These are phyloP conservation scores for Xylaria sp. DNA, from an alignment of 2,329 filamentous ascomycete genomes.

Conservation along the genomic window DNA sequence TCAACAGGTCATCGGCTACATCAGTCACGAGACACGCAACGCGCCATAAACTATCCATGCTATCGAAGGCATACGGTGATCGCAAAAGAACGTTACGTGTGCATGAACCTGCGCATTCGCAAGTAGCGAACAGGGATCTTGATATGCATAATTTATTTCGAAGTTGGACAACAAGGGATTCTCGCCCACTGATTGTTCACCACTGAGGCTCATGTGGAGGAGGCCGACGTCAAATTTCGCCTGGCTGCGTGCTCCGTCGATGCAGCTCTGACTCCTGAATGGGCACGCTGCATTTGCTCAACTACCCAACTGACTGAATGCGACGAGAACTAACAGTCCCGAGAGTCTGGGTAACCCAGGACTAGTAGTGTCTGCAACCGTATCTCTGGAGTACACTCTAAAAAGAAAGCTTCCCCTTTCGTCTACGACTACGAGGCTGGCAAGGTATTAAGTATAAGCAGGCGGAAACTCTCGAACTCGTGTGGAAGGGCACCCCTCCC, in stretches of 20 bases:
- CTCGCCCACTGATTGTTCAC: conserved; percentile 11
- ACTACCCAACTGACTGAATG: background rate
- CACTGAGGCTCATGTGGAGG: conserved; percentile 20
- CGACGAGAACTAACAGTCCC: conserved; percentile 14
- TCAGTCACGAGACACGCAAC: conserved; percentile 3
- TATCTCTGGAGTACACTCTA: conserved; percentile 2
- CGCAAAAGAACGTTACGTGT: conserved; percentile 16
- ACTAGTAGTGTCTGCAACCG: conserved; percentile 11
- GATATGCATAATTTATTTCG: conserved; percentile 17
- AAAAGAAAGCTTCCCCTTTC: conserved; percentile 11
- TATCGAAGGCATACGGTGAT: conserved; percentile 16
- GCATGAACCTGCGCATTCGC: conserved; percentile 16
- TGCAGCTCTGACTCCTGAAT: conserved; percentile 1
- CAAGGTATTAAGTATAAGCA: conserved; percentile 10
- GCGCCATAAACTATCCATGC: conserved; percentile 12
- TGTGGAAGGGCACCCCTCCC: conserved; percentile 10
- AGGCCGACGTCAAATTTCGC: conserved; percentile 13
- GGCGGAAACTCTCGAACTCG: conserved; percentile 4
- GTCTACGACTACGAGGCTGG: no score
- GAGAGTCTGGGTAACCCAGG: conserved; percentile 23
- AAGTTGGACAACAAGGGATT: conserved; percentile 14
- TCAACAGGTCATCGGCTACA: background rate
- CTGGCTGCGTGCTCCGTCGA: conserved; percentile 16
- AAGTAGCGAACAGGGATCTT: conserved; percentile 19
- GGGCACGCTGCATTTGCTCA: conserved; percentile 12